A percentile compares a stretch with the other conserved stretches of the same genome.
Evolutionary conservation across 768 basidiomycete genomes (phyloP).

Genomic region (Neoboletus brunneissimus): DNA sequence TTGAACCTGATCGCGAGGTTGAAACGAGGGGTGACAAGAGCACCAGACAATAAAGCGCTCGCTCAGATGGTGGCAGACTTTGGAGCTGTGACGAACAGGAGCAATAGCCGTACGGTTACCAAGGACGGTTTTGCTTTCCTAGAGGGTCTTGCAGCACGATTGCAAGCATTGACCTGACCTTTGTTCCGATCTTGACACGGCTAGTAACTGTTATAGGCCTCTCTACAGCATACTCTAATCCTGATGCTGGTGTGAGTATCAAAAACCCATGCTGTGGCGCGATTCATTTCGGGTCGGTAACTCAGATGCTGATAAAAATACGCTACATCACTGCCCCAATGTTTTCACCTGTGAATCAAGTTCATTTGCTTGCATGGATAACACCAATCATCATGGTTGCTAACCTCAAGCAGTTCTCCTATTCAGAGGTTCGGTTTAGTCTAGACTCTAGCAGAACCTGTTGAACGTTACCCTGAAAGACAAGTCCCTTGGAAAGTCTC

Average conservation of each 20-base stretch:
- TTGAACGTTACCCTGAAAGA: neutral
- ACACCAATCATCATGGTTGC: neutral
- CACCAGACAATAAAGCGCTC: constrained; percentile 53
- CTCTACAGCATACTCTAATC: neutral
- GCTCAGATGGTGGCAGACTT: constrained; percentile 70
- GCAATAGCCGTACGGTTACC: constrained; percentile 67
- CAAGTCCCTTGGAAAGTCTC: neutral
- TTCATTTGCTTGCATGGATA: neutral
- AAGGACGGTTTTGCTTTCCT: constrained; percentile 76
- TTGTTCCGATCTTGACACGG: neutral
- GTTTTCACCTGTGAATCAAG: neutral
- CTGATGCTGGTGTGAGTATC: neutral
- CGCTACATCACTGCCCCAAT: neutral
- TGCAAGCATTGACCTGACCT: constrained; percentile 35
- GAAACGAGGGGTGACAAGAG: constrained; percentile 49
- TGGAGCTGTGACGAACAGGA: constrained; percentile 63
- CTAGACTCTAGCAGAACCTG: neutral
- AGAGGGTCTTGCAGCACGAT: constrained; percentile 53
- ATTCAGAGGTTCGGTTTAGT: neutral
- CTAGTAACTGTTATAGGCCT: neutral
- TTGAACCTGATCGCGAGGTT: constrained; percentile 58
- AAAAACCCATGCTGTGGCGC: neutral
- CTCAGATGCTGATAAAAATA: neutral
- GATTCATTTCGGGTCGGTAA: neutral
- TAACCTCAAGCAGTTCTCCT: neutral